Evolutionary conservation across 1,284 basidiomycete species (phyloP).

Genomic region (Baeospora myosura): DNA sequence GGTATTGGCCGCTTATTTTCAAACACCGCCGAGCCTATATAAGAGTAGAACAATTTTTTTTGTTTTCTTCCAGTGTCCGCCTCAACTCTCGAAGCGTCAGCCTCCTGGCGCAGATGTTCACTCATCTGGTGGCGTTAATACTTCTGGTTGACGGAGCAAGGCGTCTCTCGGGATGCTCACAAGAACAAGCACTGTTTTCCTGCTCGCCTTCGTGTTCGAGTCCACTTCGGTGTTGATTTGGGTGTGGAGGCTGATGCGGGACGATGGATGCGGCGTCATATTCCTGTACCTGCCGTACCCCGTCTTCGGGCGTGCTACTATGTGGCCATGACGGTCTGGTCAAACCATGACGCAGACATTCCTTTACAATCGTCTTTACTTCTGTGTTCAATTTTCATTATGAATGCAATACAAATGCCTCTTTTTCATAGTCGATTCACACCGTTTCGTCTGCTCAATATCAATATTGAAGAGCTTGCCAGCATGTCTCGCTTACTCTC

Average conservation of each 20-base stretch:
- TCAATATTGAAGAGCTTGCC: no score
- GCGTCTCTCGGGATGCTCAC: constrained; percentile 57
- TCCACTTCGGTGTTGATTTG: constrained; percentile 51
- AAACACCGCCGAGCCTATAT: no score
- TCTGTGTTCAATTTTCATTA: no score
- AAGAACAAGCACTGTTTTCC: constrained; percentile 42
- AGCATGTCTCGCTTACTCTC: no score
- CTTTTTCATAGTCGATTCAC: no score
- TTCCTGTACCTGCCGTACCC: constrained; percentile 70
- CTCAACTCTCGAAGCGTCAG: constrained; percentile 41
- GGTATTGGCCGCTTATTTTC: no score
- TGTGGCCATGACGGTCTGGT: constrained; percentile 71
- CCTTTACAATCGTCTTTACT: constrained; percentile 2
- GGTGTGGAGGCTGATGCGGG: constrained; percentile 32
- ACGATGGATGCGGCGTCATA: constrained; percentile 54
- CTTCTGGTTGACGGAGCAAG: constrained; percentile 74
- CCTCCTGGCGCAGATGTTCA: no score
- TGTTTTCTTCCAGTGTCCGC: constrained; percentile 33
- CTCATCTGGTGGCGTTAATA: constrained; percentile 35
- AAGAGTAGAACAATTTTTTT: constrained; percentile 15
- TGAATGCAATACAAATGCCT: neutral
- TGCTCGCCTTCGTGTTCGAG: constrained; percentile 30
- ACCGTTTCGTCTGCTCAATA: no score
- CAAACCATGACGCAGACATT: constrained; percentile 70
- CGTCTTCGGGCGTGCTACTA: constrained; percentile 44